phyloP scores from a whole-genome alignment of 768 basidiomycete genomes.

The Russula abietina region DNA sequence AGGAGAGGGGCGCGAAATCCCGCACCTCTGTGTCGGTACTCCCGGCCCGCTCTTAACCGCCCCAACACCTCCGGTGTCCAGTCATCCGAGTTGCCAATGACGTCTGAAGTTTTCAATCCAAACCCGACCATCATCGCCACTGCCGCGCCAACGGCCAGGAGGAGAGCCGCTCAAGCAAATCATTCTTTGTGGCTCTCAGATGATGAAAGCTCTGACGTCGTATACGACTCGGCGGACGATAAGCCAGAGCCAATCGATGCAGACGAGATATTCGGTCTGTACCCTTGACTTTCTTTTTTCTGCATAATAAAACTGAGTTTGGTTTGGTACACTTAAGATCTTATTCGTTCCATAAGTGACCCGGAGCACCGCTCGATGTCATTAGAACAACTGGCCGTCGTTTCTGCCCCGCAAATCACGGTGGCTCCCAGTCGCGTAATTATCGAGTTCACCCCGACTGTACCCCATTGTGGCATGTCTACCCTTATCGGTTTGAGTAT shows the following conservation, averaged over 20 bases:
- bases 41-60: neutral
- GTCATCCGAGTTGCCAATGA: constrained; percentile 33
- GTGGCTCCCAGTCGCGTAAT: constrained; percentile 58
- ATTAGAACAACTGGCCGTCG: constrained; percentile 91
- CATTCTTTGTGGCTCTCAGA: constrained; percentile 57
- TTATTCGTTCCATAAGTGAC: constrained; percentile 88
- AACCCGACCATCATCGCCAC: constrained; percentile 79
- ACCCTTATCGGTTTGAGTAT: constrained; percentile 97
- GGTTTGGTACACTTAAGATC: constrained; percentile 43
- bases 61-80: no score
- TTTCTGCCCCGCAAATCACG: constrained; percentile 80
- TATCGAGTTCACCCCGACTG: constrained; percentile 95
- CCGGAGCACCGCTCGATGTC: constrained; percentile 90
- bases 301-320: neutral
- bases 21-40: no score
- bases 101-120: constrained; percentile 68
- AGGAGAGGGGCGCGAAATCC: no score
- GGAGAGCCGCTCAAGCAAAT: constrained; percentile 33
- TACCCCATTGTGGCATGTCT: constrained; percentile 96
- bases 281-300: neutral
- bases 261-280: constrained; percentile 85
- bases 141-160: constrained; percentile 42
- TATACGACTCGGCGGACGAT: constrained; percentile 29
- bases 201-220: constrained; percentile 26
- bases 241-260: constrained; percentile 74